Evolutionary conservation across 2,329 filamentous ascomycete species (phyloP).

Genomic region (Aaosphaeria pasadenensis): DNA sequence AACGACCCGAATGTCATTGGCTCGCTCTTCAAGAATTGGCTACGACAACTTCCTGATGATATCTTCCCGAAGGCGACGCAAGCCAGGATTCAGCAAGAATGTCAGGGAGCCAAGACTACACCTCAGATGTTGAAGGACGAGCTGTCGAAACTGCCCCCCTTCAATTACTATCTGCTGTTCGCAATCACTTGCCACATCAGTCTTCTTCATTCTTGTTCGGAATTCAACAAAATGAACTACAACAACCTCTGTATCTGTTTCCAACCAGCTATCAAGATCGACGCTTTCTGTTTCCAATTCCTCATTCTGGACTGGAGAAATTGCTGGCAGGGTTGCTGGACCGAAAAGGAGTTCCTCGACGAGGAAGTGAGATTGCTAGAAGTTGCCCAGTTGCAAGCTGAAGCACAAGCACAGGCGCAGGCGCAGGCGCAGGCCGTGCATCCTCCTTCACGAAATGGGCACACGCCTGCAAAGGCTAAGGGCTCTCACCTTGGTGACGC

Average conservation of each 20-base stretch:
- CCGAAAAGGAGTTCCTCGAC: conserved; percentile 66
- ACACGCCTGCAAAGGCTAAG: conserved; percentile 21
- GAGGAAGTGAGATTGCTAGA: conserved; percentile 32
- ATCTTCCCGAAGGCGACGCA: conserved; percentile 85
- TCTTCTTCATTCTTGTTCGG: conserved; percentile 82
- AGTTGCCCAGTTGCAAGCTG: conserved; percentile 4
- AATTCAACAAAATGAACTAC: conserved; percentile 98
- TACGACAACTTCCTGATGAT: conserved; percentile 90
- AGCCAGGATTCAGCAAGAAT: conserved; percentile 75
- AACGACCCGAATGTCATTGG: conserved; percentile 97
- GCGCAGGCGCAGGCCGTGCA: conserved; percentile 1
- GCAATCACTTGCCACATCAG: conserved; percentile 96
- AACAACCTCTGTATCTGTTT: conserved; percentile 95
- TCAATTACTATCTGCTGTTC: conserved; percentile 97
- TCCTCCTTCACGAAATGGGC: conserved; percentile 23
- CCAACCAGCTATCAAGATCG: conserved; percentile 94
- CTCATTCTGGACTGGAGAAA: conserved; percentile 93
- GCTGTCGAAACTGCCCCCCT: conserved; percentile 88
- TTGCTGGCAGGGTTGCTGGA: conserved; percentile 96
- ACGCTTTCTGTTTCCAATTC: conserved; percentile 92
- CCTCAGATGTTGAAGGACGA: conserved; percentile 87
- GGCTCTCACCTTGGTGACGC: conserved; percentile 20
- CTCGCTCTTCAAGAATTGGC: conserved; percentile 94
- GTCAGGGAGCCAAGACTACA: conserved; percentile 72
- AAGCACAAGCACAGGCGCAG: conserved; percentile 4